Evolutionary conservation across 306 rosid genomes (phyloP).

Genomic region (Erythrophleum fordii): DNA sequence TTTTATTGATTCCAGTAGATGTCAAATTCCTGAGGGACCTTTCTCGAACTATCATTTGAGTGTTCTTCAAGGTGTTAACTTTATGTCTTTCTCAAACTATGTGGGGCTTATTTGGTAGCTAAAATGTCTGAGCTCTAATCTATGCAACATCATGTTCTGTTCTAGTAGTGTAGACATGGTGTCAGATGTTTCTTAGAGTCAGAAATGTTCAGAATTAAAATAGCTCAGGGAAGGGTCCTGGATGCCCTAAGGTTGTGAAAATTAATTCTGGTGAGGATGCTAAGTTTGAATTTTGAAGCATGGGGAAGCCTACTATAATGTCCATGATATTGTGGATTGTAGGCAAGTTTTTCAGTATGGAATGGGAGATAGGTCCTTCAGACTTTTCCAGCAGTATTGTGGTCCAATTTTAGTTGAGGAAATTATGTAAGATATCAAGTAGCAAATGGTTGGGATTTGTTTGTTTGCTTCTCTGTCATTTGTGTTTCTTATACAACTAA

Average conservation of each 20-base stretch:
- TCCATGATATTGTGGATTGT: neutral
- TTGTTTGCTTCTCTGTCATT: neutral
- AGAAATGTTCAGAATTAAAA: neutral
- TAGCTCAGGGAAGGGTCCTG: neutral
- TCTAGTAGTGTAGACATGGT: neutral
- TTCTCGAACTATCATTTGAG: constrained; percentile 25
- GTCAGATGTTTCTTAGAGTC: neutral
- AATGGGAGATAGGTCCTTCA: neutral
- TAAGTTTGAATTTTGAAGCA: neutral
- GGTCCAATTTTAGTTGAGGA: neutral
- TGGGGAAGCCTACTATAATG: neutral
- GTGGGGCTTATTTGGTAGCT: neutral
- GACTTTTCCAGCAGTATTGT: neutral
- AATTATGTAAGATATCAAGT: neutral
- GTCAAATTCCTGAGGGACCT: constrained; percentile 17
- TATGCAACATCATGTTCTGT: neutral
- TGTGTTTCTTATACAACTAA: neutral
- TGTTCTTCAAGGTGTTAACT: constrained; percentile 24
- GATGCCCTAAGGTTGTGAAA: neutral
- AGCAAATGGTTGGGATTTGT: neutral
- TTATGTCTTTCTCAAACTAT: constrained; percentile 19
- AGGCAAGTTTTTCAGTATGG: neutral
- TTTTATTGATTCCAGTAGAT: constrained; percentile 21
- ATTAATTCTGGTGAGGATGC: neutral
- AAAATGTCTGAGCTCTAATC: neutral